A percentile compares a stretch with the other conserved stretches of the same genome.
phyloP scores from a whole-genome alignment of 192 early-diverging fungal species.

The Lobosporangium transversale region DNA sequence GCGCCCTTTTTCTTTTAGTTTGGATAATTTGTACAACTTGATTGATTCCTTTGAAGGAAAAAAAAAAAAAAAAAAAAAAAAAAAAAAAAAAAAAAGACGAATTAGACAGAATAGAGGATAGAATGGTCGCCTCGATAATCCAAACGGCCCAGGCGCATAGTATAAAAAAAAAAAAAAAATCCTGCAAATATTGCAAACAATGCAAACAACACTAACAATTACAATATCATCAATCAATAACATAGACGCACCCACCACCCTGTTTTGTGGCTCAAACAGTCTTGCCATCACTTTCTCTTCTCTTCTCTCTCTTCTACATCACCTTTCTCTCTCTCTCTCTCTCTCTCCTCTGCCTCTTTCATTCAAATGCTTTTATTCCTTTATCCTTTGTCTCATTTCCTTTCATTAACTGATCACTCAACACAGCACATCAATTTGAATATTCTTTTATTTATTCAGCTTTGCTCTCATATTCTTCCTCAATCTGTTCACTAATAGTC shows the following conservation, averaged over 20 bases:
- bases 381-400: background rate
- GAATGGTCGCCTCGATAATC: too few species aligned
- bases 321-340: background rate
- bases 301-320: background rate
- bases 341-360: background rate
- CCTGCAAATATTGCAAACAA: too few species aligned
- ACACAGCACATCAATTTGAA: background rate
- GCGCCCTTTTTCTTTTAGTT: too few species aligned
- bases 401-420: background rate
- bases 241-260: background rate
- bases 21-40: too few species aligned
- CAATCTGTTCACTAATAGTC: background rate
- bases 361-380: background rate
- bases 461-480: background rate
- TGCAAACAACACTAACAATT: too few species aligned
- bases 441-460: background rate
- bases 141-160: too few species aligned
- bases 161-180: too few species aligned
- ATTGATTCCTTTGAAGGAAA: too few species aligned
- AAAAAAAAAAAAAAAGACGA: too few species aligned
- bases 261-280: background rate
- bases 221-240: too few species aligned
- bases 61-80: too few species aligned
- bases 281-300: conserved; percentile 4
- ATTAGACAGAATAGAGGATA: too few species aligned